These are phyloP conservation scores for Imleria badia DNA, from an alignment of 768 basidiomycete genomes.

Conservation along the genomic window DNA sequence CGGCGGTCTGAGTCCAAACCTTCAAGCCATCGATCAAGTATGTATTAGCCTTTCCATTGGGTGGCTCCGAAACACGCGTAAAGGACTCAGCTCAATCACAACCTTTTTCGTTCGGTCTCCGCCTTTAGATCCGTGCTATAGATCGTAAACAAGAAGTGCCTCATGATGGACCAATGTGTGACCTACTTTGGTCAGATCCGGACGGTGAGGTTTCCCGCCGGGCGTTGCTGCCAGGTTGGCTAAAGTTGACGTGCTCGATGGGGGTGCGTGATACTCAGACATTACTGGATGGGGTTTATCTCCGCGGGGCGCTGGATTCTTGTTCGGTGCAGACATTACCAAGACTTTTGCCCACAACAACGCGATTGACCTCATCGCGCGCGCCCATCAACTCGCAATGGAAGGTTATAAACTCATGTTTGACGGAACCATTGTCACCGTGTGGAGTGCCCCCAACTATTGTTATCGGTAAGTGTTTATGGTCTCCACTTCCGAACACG, in stretches of 20 bases:
- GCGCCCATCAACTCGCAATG: conserved; percentile 98
- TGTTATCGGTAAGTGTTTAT: conserved; percentile 78
- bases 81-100: conserved; percentile 17
- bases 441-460: conserved; percentile 98
- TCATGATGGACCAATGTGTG: conserved; percentile 98
- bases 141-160: conserved; percentile 98
- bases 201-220: conserved; percentile 59
- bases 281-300: conserved; percentile 95
- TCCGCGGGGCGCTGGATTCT: conserved; percentile 94
- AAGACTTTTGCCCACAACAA: conserved; percentile 90
- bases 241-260: conserved; percentile 23
- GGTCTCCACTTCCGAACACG: conserved; percentile 12
- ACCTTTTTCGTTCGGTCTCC: conserved; percentile 20
- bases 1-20: conserved; percentile 89
- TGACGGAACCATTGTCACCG: conserved; percentile 91
- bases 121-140: conserved; percentile 80
- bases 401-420: conserved; percentile 98
- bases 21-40: conserved; percentile 88
- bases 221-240: conserved; percentile 12
- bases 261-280: conserved; percentile 43
- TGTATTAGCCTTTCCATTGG: conserved; percentile 22
- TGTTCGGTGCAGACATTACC: conserved; percentile 92
- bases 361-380: conserved; percentile 89
- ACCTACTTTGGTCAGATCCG: conserved; percentile 98
- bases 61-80: conserved; percentile 20